phyloP scores from a whole-genome alignment of 192 early-diverging fungal genomes.

The Umbelopsis sp. region DNA sequence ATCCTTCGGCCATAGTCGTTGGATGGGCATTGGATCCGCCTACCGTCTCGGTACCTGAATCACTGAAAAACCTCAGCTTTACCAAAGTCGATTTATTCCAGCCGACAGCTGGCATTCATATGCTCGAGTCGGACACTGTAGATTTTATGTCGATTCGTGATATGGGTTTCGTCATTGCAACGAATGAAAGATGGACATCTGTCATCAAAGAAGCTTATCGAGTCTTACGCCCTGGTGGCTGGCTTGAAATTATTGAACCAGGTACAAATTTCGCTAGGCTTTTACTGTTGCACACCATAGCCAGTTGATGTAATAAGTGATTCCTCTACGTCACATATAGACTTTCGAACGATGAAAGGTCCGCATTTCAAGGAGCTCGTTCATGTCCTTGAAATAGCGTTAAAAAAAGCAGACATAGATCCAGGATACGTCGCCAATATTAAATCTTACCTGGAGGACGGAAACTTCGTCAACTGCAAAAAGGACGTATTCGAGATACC shows the following conservation, averaged over 20 bases:
- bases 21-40: conserved; percentile 15
- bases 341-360: not conserved
- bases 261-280: not conserved
- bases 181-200: conserved; percentile 20
- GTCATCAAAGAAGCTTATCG: conserved; percentile 27
- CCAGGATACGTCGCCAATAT: not conserved
- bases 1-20: conserved; percentile 21
- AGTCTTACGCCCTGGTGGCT: conserved; percentile 31
- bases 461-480: conserved; percentile 11
- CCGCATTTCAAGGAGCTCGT: not conserved
- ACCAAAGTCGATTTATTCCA: not conserved
- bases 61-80: conserved; percentile 16
- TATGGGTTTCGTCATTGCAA: conserved; percentile 15
- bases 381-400: not conserved
- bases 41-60: not conserved
- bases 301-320: not conserved
- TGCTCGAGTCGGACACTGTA: not conserved
- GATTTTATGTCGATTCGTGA: conserved; percentile 29
- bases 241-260: conserved; percentile 29
- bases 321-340: not conserved
- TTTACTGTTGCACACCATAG: not conserved
- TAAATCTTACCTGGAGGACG: not conserved
- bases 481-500: conserved; percentile 1
- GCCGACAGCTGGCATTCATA: conserved; percentile 15
- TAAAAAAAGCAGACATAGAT: conserved; percentile 5